Evolutionary conservation across 139 green algal genomes (phyloP).

Genomic region (Dunaliella primolecta): DNA sequence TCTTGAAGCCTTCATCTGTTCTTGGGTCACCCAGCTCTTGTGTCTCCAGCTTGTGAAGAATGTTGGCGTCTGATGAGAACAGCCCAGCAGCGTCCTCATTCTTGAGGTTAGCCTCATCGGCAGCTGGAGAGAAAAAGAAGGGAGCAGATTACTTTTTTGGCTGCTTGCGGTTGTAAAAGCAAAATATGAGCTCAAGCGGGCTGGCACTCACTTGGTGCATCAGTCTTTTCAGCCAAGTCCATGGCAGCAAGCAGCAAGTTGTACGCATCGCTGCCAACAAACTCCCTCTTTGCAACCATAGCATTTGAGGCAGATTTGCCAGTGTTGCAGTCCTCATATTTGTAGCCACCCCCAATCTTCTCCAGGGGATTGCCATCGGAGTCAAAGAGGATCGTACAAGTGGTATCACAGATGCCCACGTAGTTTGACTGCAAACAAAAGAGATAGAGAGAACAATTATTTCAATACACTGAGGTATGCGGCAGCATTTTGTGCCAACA

Average conservation of each 20-base stretch:
- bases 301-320: neutral
- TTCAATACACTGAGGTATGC: neutral
- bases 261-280: neutral
- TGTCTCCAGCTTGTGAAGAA: too few relatives aligned
- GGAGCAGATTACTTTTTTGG: too few relatives aligned
- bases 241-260: neutral
- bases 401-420: neutral
- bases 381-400: neutral
- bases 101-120: neutral
- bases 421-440: neutral
- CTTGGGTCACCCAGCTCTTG: neutral
- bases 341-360: neutral
- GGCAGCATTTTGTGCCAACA: too few relatives aligned
- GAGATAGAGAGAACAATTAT: neutral
- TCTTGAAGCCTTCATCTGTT: neutral
- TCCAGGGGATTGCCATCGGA: neutral
- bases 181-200: neutral
- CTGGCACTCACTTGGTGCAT: neutral
- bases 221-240: neutral
- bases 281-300: neutral
- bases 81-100: neutral
- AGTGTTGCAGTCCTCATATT: neutral
- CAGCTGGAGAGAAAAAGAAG: too few relatives aligned
- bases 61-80: too few relatives aligned
- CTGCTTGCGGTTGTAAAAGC: neutral